A percentile compares a stretch with the other conserved stretches of the same genome.
Evolutionary conservation across 495 filamentous ascomycete species (phyloP).

Genomic region (Haplographium delicatum): DNA sequence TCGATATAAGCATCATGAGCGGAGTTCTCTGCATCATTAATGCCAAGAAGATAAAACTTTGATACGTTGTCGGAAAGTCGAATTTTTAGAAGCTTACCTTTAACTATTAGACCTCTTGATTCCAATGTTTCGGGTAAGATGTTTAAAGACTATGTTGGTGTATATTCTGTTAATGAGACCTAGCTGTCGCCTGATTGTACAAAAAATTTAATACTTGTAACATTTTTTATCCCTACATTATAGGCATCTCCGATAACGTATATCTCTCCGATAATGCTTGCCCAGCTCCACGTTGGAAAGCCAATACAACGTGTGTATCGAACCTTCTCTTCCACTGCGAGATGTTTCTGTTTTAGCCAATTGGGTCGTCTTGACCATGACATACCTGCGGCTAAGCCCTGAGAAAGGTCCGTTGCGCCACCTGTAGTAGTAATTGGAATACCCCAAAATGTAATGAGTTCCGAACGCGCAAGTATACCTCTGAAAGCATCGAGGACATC

Average conservation of each 20-base stretch:
- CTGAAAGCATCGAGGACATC: neutral
- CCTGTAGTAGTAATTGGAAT: neutral
- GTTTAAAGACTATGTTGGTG: neutral
- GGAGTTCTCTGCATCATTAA: neutral
- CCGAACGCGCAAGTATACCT: neutral
- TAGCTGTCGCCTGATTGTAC: neutral
- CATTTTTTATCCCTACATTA: neutral
- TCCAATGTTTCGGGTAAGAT: neutral
- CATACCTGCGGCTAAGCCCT: neutral
- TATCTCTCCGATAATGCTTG: neutral
- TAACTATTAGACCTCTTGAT: neutral
- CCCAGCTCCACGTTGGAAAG: constrained; percentile 4
- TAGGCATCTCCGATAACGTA: neutral
- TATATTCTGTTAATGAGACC: neutral
- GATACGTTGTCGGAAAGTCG: neutral
- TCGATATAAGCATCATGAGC: neutral
- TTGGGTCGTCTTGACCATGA: neutral
- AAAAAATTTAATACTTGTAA: neutral
- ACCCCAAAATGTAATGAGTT: constrained; percentile 1
- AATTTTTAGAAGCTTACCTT: neutral
- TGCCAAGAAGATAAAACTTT: neutral
- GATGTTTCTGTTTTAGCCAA: neutral
- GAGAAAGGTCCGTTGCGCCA: neutral
- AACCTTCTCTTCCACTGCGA: neutral
- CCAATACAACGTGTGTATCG: neutral